Percentiles rank a stretch among this genome's conserved stretches.
Evolutionary conservation across 2,329 filamentous ascomycete genomes (phyloP).

Genomic region (Fusarium oligoseptatum): DNA sequence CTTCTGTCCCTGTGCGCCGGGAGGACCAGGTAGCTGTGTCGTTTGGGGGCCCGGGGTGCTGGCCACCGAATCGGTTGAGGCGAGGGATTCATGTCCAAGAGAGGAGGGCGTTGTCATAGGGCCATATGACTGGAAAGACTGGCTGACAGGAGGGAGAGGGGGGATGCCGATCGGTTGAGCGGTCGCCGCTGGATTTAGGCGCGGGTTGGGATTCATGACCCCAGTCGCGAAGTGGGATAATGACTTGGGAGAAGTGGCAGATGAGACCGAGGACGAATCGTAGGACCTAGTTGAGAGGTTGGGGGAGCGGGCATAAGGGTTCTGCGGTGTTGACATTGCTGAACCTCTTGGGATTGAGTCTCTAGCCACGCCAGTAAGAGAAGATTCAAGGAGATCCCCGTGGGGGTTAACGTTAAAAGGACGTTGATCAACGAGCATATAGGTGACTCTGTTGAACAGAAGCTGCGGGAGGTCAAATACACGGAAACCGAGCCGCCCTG

Average conservation of each 20-base stretch:
- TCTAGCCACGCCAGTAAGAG: slow-evolving; percentile 27
- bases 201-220: slow-evolving; percentile 65
- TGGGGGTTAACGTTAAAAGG: slow-evolving; percentile 31
- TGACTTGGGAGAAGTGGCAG: slow-evolving; percentile 70
- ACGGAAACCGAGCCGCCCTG: slow-evolving; percentile 28
- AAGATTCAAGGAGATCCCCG: slow-evolving; percentile 36
- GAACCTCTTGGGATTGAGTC: slow-evolving; percentile 31
- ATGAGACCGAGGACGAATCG: slow-evolving; percentile 74
- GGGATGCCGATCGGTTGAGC: slow-evolving; percentile 68
- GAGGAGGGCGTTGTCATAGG: slow-evolving; percentile 62
- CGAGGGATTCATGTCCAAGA: slow-evolving; percentile 71
- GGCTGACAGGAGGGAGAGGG: slow-evolving; percentile 61
- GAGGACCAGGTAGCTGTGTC: slow-evolving; percentile 55
- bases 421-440: slow-evolving; percentile 44
- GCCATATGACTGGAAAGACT: slow-evolving; percentile 67
- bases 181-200: slow-evolving; percentile 62
- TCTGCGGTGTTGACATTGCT: slow-evolving; percentile 68
- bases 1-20: slow-evolving; percentile 79
- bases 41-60: slow-evolving; percentile 63
- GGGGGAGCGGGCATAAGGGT: slow-evolving; percentile 71
- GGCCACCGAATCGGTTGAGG: slow-evolving; percentile 69
- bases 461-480: slow-evolving; percentile 38
- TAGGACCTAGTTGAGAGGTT: slow-evolving; percentile 72
- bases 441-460: slow-evolving; percentile 39
- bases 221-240: slow-evolving; percentile 65